Conservation (phyloP, 768 basidiomycete genomes). For the Leccinellum albellum region DNA sequence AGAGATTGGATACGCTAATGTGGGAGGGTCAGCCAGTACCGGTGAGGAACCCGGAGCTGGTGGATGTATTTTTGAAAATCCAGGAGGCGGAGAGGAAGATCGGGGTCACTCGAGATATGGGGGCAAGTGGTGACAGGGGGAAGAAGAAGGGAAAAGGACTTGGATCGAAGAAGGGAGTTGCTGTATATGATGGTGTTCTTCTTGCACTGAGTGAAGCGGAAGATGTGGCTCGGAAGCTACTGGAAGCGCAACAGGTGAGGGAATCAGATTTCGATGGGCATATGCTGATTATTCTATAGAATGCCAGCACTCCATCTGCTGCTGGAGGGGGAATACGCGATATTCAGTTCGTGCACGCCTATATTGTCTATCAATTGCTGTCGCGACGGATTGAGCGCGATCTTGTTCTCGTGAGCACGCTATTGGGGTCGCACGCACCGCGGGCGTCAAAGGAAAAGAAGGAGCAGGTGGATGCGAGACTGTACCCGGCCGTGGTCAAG, state of each 20-base stretch:
- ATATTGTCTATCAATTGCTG: slow-evolving; percentile 83
- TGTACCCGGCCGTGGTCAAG: slow-evolving; percentile 88
- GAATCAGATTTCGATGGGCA: not conserved
- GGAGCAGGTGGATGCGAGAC: slow-evolving; percentile 60
- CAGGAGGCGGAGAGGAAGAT: slow-evolving; percentile 72
- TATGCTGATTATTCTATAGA: slow-evolving; percentile 29
- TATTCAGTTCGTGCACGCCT: slow-evolving; percentile 81
- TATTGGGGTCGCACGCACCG: slow-evolving; percentile 44
- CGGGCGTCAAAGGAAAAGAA: slow-evolving; percentile 34
- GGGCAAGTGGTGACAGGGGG: slow-evolving; percentile 26
- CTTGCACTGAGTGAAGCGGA: slow-evolving; percentile 87
- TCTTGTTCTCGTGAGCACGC: slow-evolving; percentile 68
- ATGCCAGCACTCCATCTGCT: slow-evolving; percentile 37
- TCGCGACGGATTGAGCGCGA: slow-evolving; percentile 87
- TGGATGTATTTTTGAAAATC: slow-evolving; percentile 79
- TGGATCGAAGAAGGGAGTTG: slow-evolving; percentile 70
- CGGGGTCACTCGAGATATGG: slow-evolving; percentile 30
- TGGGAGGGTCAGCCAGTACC: slow-evolving; percentile 88
- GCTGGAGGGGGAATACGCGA: slow-evolving; percentile 55
- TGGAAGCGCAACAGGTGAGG: slow-evolving; percentile 79
- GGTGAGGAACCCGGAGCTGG: slow-evolving; percentile 86
- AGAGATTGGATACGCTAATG: slow-evolving; percentile 53
- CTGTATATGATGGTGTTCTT: slow-evolving; percentile 83
- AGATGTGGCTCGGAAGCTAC: slow-evolving; percentile 71
- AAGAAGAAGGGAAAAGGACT: slow-evolving; percentile 38